Base-by-base conservation (phyloP, 1,139 yeast genomes). In the Debaryomycetaceae sp. region DNA sequence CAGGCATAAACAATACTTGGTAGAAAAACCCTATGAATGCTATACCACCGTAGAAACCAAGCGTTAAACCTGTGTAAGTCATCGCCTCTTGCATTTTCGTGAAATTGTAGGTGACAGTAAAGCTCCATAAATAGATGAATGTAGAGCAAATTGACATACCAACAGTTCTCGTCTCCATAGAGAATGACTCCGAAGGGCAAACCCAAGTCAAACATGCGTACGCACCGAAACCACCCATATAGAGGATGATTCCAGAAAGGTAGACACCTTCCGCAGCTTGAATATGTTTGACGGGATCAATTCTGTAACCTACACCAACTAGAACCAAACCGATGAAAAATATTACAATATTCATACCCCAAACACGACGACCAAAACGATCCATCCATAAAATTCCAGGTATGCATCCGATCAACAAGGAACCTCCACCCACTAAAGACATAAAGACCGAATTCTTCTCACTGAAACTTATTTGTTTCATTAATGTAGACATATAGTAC, bases 1-100 rank as follows among this genome's bases (percentile, higher is more conserved):
- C 84, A 7, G 82, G 82, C 70, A 75, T 75, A 55, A 72, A 67
- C 32, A 76, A 55, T 24, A 74, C 47, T 60, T 79, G 84, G 61
- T 79, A 79, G 41, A 78, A 53, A 56, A 76, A 67, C 32, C 83
- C 84, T 19, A 79, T 43, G 43, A 75, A 70, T 38, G 81, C 83
- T 46, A 78, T 74, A 36, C 82, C 86, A 44, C 84, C 85, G 51
- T 77, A 79, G 67, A 79, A 79, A 1, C 85, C 84, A 38, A 79
- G 59, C 5, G 80, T 71, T 46, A 80, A 72, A 34, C 85, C 81
- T n/a, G 83, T 70, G 54, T 76, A 76, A 1, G 83, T 75, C 74
- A 81, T 63, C 24, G 79, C 82, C 46, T 65, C 48, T 61, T 78
- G 63, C 86, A 81, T 73, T 49, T 63, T 55, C 49, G 70, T 68